Base-by-base conservation (phyloP, 805 yeast genomes). In the Scheffersomyces ergatensis region DNA sequence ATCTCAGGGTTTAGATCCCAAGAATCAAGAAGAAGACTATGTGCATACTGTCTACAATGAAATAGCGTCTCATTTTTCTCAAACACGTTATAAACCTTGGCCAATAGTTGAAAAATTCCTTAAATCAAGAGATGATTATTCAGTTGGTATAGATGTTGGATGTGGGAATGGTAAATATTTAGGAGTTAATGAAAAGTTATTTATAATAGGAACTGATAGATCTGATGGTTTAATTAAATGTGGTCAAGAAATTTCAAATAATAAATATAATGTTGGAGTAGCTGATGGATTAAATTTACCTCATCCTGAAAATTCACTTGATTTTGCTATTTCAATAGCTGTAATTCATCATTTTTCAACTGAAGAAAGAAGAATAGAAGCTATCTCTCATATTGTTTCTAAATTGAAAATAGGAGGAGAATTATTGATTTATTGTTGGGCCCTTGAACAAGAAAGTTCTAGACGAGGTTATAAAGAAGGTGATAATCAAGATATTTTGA, bases 121-220 rank as follows among this genome's bases (percentile, higher is more conserved):
- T 34, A 55, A 51, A 9, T 50, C 61, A 1, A 76, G 78, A 51
- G 44, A 57, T 0, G 64, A 65, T 5, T 84, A 88, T 33, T 65
- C 83, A 1, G 46, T 92, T 0, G 99, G 99, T 1, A 71, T 89
- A 21, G 99, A 93, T 64, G 88, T 92, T 16, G 99, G 99, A 0
- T 92, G 98, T 61, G 99, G 99, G 3, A 93, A 93, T 59, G 99
- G 99, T 2, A 93, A 93, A 57, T 93, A 93, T 57, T 60, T 92
- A 31, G 76, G 76, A 2, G 76, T 89, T 11, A 90, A 92, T 60
- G 69, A 75, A 7, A 72, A 84, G 34, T 60, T 92, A 3, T 83
- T 60, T 53, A 73, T 90, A 21, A 59, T 92, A 14, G 98, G 97
- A 30, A 79, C 74, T 39, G 92, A 84, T 47, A 72, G 84, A 39